phyloP scores from a whole-genome alignment of 805 yeast genomes.

The Saturnispora ahearnii region DNA sequence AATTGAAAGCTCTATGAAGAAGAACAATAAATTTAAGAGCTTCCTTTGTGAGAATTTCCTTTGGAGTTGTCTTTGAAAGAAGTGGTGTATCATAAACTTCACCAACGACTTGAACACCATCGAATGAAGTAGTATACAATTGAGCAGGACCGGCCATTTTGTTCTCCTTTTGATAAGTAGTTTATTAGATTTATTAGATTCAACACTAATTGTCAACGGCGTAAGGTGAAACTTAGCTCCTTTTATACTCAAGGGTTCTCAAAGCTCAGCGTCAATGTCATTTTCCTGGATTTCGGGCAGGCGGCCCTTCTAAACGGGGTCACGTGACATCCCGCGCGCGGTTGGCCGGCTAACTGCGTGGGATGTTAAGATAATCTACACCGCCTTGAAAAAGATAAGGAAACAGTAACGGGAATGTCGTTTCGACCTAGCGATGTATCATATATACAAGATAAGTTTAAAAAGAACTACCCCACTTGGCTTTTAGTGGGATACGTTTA shows the following conservation, averaged over 20 bases:
- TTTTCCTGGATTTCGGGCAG: neutral
- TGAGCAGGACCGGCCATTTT: constrained; percentile 13
- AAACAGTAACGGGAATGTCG: neutral
- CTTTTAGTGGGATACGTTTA: too few species aligned
- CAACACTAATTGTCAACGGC: too few species aligned
- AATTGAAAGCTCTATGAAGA: constrained; percentile 65
- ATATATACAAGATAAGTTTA: too few species aligned
- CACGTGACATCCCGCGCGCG: constrained; percentile 5
- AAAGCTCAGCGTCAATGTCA: neutral
- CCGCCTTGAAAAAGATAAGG: neutral
- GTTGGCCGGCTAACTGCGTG: neutral
- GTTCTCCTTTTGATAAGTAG: neutral
- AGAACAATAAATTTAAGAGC: constrained; percentile 65
- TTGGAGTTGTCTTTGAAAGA: constrained; percentile 35
- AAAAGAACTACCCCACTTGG: too few species aligned
- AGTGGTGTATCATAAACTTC: constrained; percentile 31
- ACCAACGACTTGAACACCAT: constrained; percentile 48
- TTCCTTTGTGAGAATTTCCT: constrained; percentile 45
- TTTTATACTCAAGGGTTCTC: constrained; percentile 1
- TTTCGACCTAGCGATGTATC: too few species aligned
- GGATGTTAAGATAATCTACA: neutral
- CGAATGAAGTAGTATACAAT: constrained; percentile 27
- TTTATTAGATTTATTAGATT: too few species aligned
- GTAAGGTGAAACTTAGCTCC: neutral
- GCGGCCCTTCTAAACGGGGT: neutral